Conservation (phyloP, 805 yeast species). For the Geotrichum ghanense region DNA sequence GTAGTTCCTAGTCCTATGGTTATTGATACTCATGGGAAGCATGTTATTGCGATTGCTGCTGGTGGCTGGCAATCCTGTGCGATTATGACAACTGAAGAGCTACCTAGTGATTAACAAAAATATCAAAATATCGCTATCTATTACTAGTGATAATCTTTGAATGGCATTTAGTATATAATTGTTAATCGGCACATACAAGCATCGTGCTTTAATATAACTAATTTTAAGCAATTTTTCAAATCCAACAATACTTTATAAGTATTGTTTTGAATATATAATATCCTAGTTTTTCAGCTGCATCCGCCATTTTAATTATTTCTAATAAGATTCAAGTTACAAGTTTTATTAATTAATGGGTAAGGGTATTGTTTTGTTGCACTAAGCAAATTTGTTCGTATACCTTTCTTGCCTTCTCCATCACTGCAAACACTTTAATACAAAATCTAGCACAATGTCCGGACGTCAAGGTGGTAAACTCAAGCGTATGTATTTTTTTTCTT, state of each 20-base stretch:
- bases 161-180: no score
- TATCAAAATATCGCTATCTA: no score
- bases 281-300: no score
- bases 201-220: no score
- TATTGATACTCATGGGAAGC: slow-evolving; percentile 23
- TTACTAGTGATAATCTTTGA: no score
- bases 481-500: slow-evolving; percentile 36
- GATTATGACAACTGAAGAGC: slow-evolving; percentile 28
- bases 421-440: neutral
- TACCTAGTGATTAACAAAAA: no score
- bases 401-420: neutral
- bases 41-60: slow-evolving; percentile 51
- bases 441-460: slow-evolving; percentile 81
- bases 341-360: neutral
- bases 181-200: no score
- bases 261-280: no score
- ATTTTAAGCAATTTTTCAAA: no score
- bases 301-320: no score
- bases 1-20: slow-evolving; percentile 32
- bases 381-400: neutral
- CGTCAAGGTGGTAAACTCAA: slow-evolving; percentile 97
- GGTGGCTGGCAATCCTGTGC: slow-evolving; percentile 80
- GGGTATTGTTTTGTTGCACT: neutral
- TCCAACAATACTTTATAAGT: no score
- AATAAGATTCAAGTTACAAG: no score